These are phyloP conservation scores for Macrocybe gigantea DNA, from an alignment of 768 basidiomycete genomes.

Conservation along the genomic window DNA sequence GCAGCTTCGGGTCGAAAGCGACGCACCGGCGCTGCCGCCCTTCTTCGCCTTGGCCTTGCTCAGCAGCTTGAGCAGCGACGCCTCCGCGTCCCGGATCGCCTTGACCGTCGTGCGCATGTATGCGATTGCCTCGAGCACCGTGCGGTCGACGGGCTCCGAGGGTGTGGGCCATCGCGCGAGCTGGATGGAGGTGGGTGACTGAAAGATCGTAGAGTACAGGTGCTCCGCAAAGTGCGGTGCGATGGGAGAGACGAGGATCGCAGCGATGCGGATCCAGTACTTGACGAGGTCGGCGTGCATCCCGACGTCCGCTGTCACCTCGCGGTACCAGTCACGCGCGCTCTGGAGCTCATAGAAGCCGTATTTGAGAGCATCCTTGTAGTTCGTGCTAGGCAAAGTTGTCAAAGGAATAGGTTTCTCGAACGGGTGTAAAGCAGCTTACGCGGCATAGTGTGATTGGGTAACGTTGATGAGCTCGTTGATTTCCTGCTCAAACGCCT, in stretches of 20 bases:
- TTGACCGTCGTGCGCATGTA: constrained; percentile 94
- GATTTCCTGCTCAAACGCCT: constrained; percentile 88
- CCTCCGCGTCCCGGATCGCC: constrained; percentile 86
- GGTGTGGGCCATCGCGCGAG: constrained; percentile 79
- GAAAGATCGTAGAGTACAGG: constrained; percentile 74
- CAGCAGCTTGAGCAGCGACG: constrained; percentile 70
- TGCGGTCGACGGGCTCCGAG: constrained; percentile 49
- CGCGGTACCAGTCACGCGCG: constrained; percentile 92
- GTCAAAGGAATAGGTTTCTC: not conserved
- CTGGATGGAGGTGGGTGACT: constrained; percentile 74
- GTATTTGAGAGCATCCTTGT: constrained; percentile 92
- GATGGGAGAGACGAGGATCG: constrained; percentile 78
- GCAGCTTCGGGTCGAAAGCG: constrained; percentile 80
- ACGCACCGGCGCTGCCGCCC: constrained; percentile 28
- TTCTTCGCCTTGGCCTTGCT: constrained; percentile 70
- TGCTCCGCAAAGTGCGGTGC: constrained; percentile 94
- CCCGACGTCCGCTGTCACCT: constrained; percentile 80
- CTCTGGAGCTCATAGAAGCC: constrained; percentile 96
- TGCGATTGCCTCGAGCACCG: constrained; percentile 61
- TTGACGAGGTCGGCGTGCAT: constrained; percentile 89
- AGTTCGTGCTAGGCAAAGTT: constrained; percentile 62
- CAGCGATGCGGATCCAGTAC: constrained; percentile 79
- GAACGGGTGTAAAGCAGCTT: constrained; percentile 22
- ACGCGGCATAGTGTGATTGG: constrained; percentile 79
- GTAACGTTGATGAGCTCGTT: constrained; percentile 80